Percentiles rank a stretch among this genome's conserved stretches.
phyloP scores from a whole-genome alignment of 1,284 basidiomycete species.

The Austropuccinia psidii region DNA sequence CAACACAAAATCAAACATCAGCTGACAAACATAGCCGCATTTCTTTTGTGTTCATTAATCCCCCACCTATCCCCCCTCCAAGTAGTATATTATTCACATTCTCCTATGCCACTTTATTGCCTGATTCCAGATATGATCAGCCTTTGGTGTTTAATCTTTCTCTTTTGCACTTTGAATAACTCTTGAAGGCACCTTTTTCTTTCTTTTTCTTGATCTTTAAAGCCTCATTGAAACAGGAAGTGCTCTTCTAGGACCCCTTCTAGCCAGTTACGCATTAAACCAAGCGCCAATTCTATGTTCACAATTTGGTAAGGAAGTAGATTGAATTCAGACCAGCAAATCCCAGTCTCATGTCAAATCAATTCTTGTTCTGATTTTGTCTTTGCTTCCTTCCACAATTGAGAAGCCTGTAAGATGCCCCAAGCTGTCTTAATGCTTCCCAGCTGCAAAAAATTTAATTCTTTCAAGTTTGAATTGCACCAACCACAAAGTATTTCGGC shows the following conservation, averaged over 20 bases:
- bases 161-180: no score
- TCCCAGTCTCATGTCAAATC: not conserved
- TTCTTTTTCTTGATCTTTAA: not conserved
- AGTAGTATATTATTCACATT: no score
- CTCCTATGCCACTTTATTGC: no score
- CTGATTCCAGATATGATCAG: no score
- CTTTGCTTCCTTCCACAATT: not conserved
- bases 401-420: not conserved
- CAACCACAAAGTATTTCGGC: not conserved
- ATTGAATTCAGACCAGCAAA: slow-evolving; percentile 18
- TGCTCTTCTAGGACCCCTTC: slow-evolving; percentile 13
- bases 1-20: not conserved
- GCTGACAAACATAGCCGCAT: no score
- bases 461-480: not conserved
- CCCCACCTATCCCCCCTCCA: no score
- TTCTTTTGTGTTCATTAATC: not conserved
- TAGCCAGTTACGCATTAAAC: slow-evolving; percentile 26
- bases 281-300: not conserved
- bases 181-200: no score
- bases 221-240: not conserved
- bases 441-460: no score
- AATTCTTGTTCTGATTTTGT: not conserved
- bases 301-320: not conserved
- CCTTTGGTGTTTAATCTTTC: no score
- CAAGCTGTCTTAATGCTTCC: not conserved